These are phyloP conservation scores for Globisporangium takayamanum DNA, from an alignment of 352 stramenopile genomes.

Conservation along the genomic window DNA sequence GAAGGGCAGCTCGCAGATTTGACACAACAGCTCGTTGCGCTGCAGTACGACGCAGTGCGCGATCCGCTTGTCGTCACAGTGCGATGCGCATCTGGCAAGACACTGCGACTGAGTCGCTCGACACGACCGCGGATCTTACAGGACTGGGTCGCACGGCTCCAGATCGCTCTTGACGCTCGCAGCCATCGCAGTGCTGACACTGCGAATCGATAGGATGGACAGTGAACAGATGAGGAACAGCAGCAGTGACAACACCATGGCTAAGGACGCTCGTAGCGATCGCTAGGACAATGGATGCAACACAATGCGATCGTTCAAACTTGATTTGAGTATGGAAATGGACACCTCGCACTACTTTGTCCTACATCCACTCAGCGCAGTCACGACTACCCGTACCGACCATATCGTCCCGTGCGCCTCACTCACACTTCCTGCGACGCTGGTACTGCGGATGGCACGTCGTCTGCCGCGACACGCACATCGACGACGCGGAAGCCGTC, in stretches of 20 bases:
- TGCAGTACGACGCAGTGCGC: slow-evolving; percentile 11
- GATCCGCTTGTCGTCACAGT: slow-evolving; percentile 1
- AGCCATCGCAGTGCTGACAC: neutral
- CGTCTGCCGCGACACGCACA: slow-evolving; percentile 37
- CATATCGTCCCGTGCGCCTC: neutral
- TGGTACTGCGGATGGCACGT: slow-evolving; percentile 16
- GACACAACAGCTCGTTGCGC: slow-evolving; percentile 17
- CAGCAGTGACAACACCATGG: too few relatives aligned
- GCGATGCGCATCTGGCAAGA: slow-evolving; percentile 10
- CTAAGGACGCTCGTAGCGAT: too few relatives aligned
- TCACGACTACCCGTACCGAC: too few relatives aligned
- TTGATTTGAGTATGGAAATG: too few relatives aligned
- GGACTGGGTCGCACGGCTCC: slow-evolving; percentile 7
- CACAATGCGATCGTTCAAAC: too few relatives aligned
- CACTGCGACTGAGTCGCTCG: slow-evolving; percentile 14
- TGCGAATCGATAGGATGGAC: neutral
- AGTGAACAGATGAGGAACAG: too few relatives aligned
- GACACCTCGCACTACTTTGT: too few relatives aligned
- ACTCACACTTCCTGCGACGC: neutral
- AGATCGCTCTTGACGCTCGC: slow-evolving; percentile 1
- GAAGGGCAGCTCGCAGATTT: slow-evolving; percentile 33
- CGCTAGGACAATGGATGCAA: too few relatives aligned
- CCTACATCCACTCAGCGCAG: too few relatives aligned
- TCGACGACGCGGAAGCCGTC: slow-evolving; percentile 87
- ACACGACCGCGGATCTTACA: neutral